A percentile compares a stretch with the other conserved stretches of the same genome.
phyloP scores from a whole-genome alignment of 352 stramenopile species.

The Globisporangium solare region DNA sequence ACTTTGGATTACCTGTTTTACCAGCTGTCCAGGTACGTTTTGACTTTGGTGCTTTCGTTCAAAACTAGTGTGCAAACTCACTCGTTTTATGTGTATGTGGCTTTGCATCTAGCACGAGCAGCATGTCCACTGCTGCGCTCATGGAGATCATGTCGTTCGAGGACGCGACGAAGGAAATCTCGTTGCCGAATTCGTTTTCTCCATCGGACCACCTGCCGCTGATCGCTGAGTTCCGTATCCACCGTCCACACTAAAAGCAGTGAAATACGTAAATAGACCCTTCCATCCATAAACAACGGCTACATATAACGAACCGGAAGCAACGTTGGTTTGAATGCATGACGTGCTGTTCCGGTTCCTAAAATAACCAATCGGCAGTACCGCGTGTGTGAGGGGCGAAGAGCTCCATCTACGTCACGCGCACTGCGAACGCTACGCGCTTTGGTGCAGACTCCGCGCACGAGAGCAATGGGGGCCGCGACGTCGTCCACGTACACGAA shows the following conservation, averaged over 20 bases:
- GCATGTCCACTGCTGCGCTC: conserved; percentile 38
- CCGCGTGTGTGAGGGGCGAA: neutral
- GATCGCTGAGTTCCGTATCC: conserved; percentile 57
- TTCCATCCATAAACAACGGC: conserved; percentile 5
- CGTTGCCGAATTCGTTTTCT: conserved; percentile 60
- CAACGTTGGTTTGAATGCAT: conserved; percentile 5
- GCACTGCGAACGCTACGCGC: no score
- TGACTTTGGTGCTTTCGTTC: neutral
- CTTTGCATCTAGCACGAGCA: conserved; percentile 10
- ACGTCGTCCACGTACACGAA: conserved; percentile 24
- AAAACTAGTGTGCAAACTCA: neutral
- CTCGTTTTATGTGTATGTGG: neutral
- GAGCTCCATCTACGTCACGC: neutral
- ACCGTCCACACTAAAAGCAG: neutral
- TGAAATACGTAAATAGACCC: conserved; percentile 2
- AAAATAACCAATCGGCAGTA: neutral
- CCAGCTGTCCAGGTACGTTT: conserved; percentile 33
- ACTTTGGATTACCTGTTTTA: conserved; percentile 87
- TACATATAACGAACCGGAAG: conserved; percentile 5
- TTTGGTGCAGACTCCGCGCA: no score
- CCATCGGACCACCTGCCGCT: conserved; percentile 77
- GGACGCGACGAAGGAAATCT: conserved; percentile 51
- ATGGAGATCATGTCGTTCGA: conserved; percentile 68
- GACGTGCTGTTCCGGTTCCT: neutral
- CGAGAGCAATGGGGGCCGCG: conserved; percentile 27